phyloP scores from a whole-genome alignment of 805 yeast genomes.

The Groenewaldozyma tartarivorans region DNA sequence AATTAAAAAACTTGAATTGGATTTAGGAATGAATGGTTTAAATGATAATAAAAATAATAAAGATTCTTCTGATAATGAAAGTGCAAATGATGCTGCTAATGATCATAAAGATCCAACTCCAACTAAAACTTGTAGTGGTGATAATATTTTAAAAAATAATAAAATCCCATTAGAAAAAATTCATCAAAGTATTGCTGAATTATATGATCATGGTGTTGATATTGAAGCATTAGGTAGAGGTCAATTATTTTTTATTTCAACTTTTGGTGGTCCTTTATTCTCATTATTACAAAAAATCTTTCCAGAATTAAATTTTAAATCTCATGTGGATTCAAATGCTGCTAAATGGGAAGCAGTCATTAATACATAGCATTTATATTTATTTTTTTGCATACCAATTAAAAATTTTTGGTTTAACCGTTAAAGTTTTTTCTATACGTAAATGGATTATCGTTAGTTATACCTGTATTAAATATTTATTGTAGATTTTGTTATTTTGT shows the following conservation, averaged over 20 bases:
- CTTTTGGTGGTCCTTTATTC: constrained; percentile 76
- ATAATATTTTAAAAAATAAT: neutral
- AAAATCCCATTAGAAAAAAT: neutral
- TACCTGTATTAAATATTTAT: no score
- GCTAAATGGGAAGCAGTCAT: constrained; percentile 9
- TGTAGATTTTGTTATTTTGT: no score
- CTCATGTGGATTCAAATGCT: constrained; percentile 14
- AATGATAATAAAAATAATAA: neutral
- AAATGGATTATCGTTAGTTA: no score
- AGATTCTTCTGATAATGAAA: neutral
- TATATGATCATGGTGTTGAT: neutral
- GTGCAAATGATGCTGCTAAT: neutral
- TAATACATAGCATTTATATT: neutral
- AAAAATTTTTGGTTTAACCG: no score
- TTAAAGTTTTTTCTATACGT: no score
- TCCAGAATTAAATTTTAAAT: constrained; percentile 31
- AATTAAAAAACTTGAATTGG: constrained; percentile 43
- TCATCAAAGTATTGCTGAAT: neutral
- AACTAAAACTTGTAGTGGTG: constrained; percentile 2
- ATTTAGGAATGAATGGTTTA: constrained; percentile 17
- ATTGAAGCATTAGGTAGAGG: constrained; percentile 45
- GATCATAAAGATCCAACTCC: constrained; percentile 4
- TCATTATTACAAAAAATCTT: constrained; percentile 48
- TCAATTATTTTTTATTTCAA: constrained; percentile 72
- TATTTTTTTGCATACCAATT: neutral